These are phyloP conservation scores for Botrytis fragariae DNA, from an alignment of 2,329 filamentous ascomycete genomes.

Conservation along the genomic window DNA sequence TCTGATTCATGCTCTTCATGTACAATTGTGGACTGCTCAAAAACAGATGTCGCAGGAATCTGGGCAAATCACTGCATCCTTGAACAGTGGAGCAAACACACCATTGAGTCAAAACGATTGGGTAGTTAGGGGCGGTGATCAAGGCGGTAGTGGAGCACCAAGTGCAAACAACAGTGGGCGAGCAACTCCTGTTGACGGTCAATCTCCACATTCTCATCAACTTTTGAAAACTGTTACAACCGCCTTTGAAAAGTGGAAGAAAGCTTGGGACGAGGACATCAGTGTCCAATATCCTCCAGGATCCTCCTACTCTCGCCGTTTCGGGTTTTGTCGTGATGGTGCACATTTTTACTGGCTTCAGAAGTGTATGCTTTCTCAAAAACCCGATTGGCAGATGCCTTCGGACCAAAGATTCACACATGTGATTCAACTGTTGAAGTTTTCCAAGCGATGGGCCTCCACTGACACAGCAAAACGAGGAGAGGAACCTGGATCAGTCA, in stretches of 20 bases:
- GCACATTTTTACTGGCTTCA: conserved; percentile 74
- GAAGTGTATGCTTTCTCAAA: conserved; percentile 61
- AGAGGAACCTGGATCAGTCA: conserved; percentile 66
- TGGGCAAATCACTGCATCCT: conserved; percentile 23
- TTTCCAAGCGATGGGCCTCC: conserved; percentile 58
- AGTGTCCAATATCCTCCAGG: conserved; percentile 61
- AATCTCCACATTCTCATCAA: conserved; percentile 44
- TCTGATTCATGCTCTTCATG: conserved; percentile 65
- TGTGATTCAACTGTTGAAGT: conserved; percentile 59
- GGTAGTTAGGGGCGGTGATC: conserved; percentile 46
- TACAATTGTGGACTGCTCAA: conserved; percentile 55
- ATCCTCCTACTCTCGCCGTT: conserved; percentile 54
- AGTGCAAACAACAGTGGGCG: conserved; percentile 48
- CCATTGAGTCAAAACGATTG: conserved; percentile 60
- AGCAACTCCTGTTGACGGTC: conserved; percentile 46
- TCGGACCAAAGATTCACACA: conserved; percentile 60
- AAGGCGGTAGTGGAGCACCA: conserved; percentile 42
- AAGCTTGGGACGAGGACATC: conserved; percentile 69
- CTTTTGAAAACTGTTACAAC: conserved; percentile 48
- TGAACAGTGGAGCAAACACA: conserved; percentile 49
- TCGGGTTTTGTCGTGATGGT: conserved; percentile 69
- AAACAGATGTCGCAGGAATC: conserved; percentile 42
- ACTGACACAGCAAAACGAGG: conserved; percentile 63
- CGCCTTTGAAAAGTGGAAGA: conserved; percentile 70
- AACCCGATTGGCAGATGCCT: conserved; percentile 53